Conservation (phyloP, 371 early-diverging fungal genomes). For the Mucor racemosus region DNA sequence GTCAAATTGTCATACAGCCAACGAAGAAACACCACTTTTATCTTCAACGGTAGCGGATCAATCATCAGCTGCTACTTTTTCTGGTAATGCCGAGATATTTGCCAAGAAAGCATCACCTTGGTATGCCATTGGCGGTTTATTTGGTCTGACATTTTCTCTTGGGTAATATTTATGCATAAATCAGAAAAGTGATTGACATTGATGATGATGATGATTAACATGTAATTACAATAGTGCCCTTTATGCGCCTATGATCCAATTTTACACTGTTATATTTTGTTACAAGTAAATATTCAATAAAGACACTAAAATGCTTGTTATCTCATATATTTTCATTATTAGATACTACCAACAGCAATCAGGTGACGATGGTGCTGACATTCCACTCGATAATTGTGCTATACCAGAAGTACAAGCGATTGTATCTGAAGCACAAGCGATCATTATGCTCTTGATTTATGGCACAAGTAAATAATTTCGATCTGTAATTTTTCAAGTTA, state of each 20-base stretch:
- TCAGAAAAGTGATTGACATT: background rate
- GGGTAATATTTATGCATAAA: conserved; percentile 27
- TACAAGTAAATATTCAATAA: conserved; percentile 21
- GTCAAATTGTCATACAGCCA: background rate
- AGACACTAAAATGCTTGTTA: background rate
- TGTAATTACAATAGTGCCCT: conserved; percentile 25
- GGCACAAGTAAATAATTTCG: conserved; percentile 30
- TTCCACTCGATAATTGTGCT: conserved; percentile 37
- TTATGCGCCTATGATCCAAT: conserved; percentile 39
- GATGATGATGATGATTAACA: background rate
- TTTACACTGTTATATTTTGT: conserved; percentile 46
- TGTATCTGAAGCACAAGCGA: conserved; percentile 42
- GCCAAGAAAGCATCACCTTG: conserved; percentile 28
- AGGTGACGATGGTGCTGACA: conserved; percentile 5
- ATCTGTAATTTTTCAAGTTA: too few relatives aligned
- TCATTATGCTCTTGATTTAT: conserved; percentile 37
- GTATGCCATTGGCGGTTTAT: conserved; percentile 31
- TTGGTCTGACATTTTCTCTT: conserved; percentile 24
- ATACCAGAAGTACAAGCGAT: conserved; percentile 47
- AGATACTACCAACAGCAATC: conserved; percentile 31
- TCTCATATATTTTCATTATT: background rate
- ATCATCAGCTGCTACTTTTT: background rate
- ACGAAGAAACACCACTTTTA: background rate
- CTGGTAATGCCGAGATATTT: background rate
- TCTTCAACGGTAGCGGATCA: background rate